A percentile compares a stretch with the other conserved stretches of the same genome.
These are phyloP conservation scores for Rhodofomes roseus DNA, from an alignment of 1,284 basidiomycete species.

Conservation along the genomic window DNA sequence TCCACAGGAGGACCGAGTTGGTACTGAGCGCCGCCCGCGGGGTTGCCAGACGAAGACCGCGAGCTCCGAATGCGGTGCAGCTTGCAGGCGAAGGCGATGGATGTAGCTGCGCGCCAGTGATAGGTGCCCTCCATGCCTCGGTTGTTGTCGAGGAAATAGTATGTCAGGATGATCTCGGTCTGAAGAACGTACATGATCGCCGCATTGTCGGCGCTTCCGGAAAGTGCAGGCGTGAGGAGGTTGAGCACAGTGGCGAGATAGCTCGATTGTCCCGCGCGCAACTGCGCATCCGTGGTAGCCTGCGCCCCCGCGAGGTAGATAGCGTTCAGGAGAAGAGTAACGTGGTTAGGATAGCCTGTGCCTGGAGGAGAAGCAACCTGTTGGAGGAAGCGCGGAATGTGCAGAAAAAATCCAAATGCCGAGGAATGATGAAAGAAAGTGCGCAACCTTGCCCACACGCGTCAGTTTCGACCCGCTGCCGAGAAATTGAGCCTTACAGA, in stretches of 20 bases:
- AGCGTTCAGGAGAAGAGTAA: constrained; percentile 22
- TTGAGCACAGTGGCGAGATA: constrained; percentile 30
- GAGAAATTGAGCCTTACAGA: not conserved
- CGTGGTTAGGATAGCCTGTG: constrained; percentile 19
- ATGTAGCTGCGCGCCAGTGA: constrained; percentile 39
- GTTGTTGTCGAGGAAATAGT: constrained; percentile 40
- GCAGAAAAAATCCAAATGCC: constrained; percentile 41
- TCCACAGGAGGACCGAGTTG: constrained; percentile 32
- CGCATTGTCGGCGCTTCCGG: constrained; percentile 28
- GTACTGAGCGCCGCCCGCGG: constrained; percentile 9
- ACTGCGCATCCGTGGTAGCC: constrained; percentile 17
- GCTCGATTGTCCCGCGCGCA: constrained; percentile 20
- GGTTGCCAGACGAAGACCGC: constrained; percentile 8
- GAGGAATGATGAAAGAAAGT: constrained; percentile 33
- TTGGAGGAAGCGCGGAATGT: constrained; percentile 31
- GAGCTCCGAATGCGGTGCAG: constrained; percentile 34
- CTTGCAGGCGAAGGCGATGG: constrained; percentile 35
- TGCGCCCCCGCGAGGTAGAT: constrained; percentile 25
- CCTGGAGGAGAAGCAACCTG: constrained; percentile 20
- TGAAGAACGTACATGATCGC: constrained; percentile 40
- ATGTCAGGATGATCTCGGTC: constrained; percentile 42
- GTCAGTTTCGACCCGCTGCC: constrained; percentile 8
- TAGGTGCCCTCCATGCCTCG: constrained; percentile 39
- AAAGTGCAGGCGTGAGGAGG: constrained; percentile 28
- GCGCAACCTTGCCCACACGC: constrained; percentile 24